Evolutionary conservation across 306 rosid species (phyloP).

Genomic region (Ceratonia siliqua): DNA sequence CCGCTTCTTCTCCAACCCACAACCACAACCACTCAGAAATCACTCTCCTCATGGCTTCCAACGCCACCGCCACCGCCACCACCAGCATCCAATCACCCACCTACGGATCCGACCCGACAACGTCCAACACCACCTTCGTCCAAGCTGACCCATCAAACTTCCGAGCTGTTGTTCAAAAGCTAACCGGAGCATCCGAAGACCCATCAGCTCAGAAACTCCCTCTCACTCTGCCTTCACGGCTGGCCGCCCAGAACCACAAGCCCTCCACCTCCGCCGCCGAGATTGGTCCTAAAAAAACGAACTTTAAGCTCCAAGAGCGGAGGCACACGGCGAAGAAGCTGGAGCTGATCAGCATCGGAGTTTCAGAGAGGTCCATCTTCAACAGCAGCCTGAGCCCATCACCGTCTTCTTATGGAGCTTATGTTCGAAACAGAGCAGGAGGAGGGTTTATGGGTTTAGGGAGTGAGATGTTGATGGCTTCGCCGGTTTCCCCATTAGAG

Average conservation of each 20-base stretch:
- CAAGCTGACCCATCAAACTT: slow-evolving; percentile 82
- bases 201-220: slow-evolving; percentile 68
- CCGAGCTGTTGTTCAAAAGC: slow-evolving; percentile 77
- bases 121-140: slow-evolving; percentile 81
- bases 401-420: slow-evolving; percentile 8
- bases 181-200: slow-evolving; percentile 81
- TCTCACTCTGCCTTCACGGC: slow-evolving; percentile 53
- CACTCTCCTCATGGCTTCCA: slow-evolving; percentile 35
- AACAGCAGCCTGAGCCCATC: slow-evolving; percentile 19
- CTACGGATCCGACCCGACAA: slow-evolving; percentile 53
- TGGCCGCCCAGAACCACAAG: slow-evolving; percentile 41
- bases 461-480: slow-evolving; percentile 40
- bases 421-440: not conserved
- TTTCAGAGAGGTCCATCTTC: slow-evolving; percentile 21
- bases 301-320: slow-evolving; percentile 87
- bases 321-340: slow-evolving; percentile 65
- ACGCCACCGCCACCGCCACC: not conserved
- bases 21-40: not conserved
- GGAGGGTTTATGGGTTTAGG: slow-evolving; percentile 5
- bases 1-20: slow-evolving; percentile 35
- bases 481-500: slow-evolving; percentile 86
- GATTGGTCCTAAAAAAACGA: slow-evolving; percentile 52
- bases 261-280: slow-evolving; percentile 34
- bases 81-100: slow-evolving; percentile 40
- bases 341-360: slow-evolving; percentile 54